phyloP scores from a whole-genome alignment of 2,329 filamentous ascomycete species.

The Apiospora aurea region DNA sequence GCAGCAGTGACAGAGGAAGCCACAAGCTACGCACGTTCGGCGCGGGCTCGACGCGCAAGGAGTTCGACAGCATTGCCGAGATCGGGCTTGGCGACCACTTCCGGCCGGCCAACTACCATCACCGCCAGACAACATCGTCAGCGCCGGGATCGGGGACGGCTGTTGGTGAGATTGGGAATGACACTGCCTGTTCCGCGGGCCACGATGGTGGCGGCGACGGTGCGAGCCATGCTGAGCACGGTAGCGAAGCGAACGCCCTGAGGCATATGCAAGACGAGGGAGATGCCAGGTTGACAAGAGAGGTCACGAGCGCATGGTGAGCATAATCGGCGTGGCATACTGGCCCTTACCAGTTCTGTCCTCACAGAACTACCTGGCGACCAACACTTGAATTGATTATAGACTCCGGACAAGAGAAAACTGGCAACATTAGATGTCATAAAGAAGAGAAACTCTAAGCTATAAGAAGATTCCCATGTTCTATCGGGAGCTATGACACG shows the following conservation, averaged over 20 bases:
- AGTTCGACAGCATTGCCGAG: conserved; percentile 26
- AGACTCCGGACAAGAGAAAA: neutral
- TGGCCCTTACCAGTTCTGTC: neutral
- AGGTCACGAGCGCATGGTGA: neutral
- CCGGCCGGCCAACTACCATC: neutral
- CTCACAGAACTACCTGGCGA: too few relatives aligned
- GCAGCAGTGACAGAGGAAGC: neutral
- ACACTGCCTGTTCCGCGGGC: neutral
- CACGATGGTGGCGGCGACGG: neutral
- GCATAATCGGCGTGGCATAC: too few relatives aligned
- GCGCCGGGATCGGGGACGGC: too few relatives aligned
- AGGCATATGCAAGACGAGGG: neutral
- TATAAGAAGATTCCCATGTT: too few relatives aligned
- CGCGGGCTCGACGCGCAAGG: conserved; percentile 16
- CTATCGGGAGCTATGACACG: too few relatives aligned
- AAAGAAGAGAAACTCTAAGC: neutral
- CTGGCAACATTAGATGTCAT: neutral
- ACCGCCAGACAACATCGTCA: neutral
- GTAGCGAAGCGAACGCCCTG: neutral
- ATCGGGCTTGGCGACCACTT: conserved; percentile 22
- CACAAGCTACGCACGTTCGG: conserved; percentile 27
- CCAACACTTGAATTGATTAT: neutral
- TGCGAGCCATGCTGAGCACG: neutral
- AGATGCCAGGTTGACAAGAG: too few relatives aligned
- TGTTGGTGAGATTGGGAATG: neutral